phyloP scores from a whole-genome alignment of 140 eudicot species.

The Stevia rebaudiana region DNA sequence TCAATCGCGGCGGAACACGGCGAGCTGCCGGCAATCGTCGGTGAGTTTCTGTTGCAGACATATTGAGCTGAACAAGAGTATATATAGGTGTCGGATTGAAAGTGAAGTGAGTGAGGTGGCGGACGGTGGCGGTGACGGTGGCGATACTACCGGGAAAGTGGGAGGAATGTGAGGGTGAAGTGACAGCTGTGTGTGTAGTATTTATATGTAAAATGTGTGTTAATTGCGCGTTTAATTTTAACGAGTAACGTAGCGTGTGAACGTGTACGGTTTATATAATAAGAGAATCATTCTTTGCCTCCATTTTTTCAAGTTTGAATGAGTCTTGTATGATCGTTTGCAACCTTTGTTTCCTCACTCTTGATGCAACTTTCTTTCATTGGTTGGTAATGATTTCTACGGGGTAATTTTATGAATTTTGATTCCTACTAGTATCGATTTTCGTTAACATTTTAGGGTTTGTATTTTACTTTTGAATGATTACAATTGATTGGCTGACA shows the following conservation, averaged over 20 bases:
- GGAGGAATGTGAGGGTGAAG: constrained; percentile 11
- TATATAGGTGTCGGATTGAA: background rate
- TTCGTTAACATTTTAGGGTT: too few species aligned
- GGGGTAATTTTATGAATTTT: background rate
- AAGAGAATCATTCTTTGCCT: too few species aligned
- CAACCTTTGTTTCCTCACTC: background rate
- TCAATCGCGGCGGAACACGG: constrained; percentile 30
- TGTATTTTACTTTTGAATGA: too few species aligned
- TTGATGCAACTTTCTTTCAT: background rate
- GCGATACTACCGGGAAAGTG: background rate
- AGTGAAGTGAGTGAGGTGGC: constrained; percentile 17
- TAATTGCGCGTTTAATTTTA: too few species aligned
- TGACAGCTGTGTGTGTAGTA: too few species aligned
- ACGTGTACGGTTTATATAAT: too few species aligned
- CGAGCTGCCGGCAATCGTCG: background rate
- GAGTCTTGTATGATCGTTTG: background rate
- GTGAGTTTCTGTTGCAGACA: constrained; percentile 15
- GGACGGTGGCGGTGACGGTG: background rate
- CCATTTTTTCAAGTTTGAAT: too few species aligned
- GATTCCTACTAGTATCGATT: too few species aligned
- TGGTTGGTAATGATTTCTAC: background rate
- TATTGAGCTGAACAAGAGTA: constrained; percentile 2
- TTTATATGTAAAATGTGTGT: too few species aligned
- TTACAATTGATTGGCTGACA: too few species aligned
- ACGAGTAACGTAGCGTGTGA: too few species aligned